Percentiles rank a stretch among this genome's conserved stretches.
Conservation (phyloP, 73 alveolate species). For the Effrenium voratum region DNA sequence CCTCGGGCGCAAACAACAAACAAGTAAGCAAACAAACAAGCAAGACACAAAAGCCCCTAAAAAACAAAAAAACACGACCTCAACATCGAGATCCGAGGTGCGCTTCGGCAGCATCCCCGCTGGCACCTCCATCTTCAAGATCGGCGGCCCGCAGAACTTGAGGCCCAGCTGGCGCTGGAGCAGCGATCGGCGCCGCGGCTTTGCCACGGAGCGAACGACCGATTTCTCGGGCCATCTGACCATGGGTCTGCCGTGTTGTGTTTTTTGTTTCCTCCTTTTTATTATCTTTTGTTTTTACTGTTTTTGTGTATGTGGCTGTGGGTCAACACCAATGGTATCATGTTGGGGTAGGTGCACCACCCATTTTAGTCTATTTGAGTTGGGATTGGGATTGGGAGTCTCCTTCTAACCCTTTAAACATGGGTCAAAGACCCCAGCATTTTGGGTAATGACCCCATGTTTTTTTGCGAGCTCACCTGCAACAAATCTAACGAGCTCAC, state of each 20-base stretch:
- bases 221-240: not conserved
- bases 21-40: too few species aligned
- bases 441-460: too few species aligned
- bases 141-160: constrained; percentile 85
- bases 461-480: too few species aligned
- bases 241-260: not conserved
- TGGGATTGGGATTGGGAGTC: too few species aligned
- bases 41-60: not conserved
- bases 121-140: constrained; percentile 46
- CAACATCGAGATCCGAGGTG: not conserved
- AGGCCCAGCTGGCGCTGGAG: constrained; percentile 68
- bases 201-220: not conserved
- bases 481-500: too few species aligned
- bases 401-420: too few species aligned
- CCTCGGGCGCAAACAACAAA: too few species aligned
- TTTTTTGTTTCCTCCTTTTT: not conserved
- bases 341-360: too few species aligned
- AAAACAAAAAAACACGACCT: not conserved
- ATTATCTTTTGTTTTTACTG: not conserved
- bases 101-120: not conserved
- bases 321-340: too few species aligned
- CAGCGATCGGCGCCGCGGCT: not conserved
- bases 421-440: too few species aligned
- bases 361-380: too few species aligned
- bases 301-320: not conserved